Conservation (phyloP, 108 stramenopile genomes). For the Cyclotella baltica region DNA sequence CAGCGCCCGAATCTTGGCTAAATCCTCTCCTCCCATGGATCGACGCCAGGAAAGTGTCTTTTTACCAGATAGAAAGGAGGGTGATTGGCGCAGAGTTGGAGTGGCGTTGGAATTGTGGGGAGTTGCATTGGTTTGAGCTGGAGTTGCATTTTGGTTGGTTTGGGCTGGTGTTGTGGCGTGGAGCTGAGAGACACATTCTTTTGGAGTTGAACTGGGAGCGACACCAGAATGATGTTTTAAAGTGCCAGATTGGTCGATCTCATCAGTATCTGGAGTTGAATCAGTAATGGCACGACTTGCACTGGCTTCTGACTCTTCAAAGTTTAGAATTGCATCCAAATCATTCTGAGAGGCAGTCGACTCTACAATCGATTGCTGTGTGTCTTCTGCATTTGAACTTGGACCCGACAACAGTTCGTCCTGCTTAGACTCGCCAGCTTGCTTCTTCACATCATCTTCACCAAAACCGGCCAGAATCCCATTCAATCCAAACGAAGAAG, state of each 20-base stretch:
- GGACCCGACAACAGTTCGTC: not conserved
- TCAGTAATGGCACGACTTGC: not conserved
- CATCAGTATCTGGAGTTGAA: not conserved
- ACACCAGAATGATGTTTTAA: no score
- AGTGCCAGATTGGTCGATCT: no score
- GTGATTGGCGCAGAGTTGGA: slow-evolving; percentile 40
- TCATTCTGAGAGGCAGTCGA: slow-evolving; percentile 25
- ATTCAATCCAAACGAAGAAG: not conserved
- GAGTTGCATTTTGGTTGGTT: not conserved
- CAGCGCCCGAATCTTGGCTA: slow-evolving; percentile 44
- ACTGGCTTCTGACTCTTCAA: not conserved
- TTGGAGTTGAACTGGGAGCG: no score
- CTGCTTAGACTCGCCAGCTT: not conserved
- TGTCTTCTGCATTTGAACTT: not conserved
- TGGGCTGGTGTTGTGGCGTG: no score
- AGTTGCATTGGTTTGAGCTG: not conserved
- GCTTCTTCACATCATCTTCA: not conserved
- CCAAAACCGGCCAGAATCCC: not conserved
- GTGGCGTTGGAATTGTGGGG: not conserved
- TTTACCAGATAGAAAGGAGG: slow-evolving; percentile 47
- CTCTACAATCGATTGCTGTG: slow-evolving; percentile 10
- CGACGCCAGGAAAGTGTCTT: slow-evolving; percentile 32
- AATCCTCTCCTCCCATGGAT: slow-evolving; percentile 41
- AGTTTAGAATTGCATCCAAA: not conserved
- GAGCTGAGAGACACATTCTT: no score